Evolutionary conservation across 2,329 filamentous ascomycete genomes (phyloP), one percentile per base, ranked within the genome.

Genomic region (Pseudogymnoascus sp.): DNA sequence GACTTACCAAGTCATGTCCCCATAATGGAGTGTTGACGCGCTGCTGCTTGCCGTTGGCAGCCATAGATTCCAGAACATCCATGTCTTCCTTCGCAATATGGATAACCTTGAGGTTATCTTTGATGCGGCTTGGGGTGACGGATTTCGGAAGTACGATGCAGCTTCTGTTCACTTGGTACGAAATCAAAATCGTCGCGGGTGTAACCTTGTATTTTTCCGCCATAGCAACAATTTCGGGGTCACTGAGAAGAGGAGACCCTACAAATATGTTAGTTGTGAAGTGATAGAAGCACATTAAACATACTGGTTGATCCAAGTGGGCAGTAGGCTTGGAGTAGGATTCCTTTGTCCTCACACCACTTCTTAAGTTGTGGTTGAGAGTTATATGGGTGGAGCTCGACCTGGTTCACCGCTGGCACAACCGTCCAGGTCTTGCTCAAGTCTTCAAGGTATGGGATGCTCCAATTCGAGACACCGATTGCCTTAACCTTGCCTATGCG

Each of bases 351-450:
- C 4, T 80, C 73, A 76, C 82, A 85, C 73, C 81, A 84, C 12
- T 79, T 75, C 7, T 86, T 73, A 36, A 89, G 75, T 21, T 81
- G 77, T 1, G 75, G 75, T 71, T 83, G 86, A 71, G 87, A 85
- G 11, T 88, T 78, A 68, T 86, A 86, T 1, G 86, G 86, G 72
- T 89, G 85, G 60, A 84, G 83, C 73, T 89, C 86, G 67, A 89
- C 83, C 75, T 89, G 86, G 75, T 88, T 88, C 68, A 81, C 81
- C 2, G 83, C 83, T 0, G 86, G 86, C 0, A 77, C 74, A 12
- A 84, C 77, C 57, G 76, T 67, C 64, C 69, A 69, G 4, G 63
- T 68, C 36, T 69, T 68, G 3, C 68, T 64, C 21, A 75, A 65
- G 16, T 68, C 54, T 51, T 74, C 71, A 14, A 75, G 67, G 37